Conservation (phyloP, 163 green algal genomes). For the Chloromonas sp. region DNA sequence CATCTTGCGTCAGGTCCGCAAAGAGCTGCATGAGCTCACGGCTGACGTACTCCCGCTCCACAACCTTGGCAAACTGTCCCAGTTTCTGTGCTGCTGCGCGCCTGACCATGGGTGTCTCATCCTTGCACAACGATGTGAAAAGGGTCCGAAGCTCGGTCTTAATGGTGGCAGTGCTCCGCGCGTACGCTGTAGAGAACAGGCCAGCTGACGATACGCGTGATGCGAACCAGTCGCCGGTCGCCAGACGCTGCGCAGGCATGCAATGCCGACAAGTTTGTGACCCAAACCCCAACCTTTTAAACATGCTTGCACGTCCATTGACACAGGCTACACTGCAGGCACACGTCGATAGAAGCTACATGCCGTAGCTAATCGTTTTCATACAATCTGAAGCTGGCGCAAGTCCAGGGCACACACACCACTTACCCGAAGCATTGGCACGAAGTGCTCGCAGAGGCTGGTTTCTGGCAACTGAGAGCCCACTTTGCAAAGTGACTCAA, state of each 20-base stretch:
- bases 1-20: conserved; percentile 79
- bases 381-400: no score
- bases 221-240: conserved; percentile 94
- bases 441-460: conserved; percentile 70
- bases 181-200: conserved; percentile 85
- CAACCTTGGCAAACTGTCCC: conserved; percentile 70
- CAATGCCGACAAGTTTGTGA: background rate
- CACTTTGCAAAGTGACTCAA: conserved; percentile 82
- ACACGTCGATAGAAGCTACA: background rate
- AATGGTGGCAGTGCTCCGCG: conserved; percentile 27
- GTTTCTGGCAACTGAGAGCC: conserved; percentile 65
- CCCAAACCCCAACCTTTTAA: background rate
- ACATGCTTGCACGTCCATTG: background rate
- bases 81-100: conserved; percentile 83
- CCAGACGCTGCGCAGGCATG: conserved; percentile 67
- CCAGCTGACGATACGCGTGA: conserved; percentile 86
- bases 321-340: no score
- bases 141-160: conserved; percentile 72
- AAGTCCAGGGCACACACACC: background rate
- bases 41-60: conserved; percentile 69
- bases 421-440: conserved; percentile 52
- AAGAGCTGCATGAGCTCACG: conserved; percentile 82
- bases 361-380: no score
- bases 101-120: conserved; percentile 99
- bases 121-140: conserved; percentile 79